Evolutionary conservation across 306 rosid genomes (phyloP).

Genomic region (Leucaena leucocephala): DNA sequence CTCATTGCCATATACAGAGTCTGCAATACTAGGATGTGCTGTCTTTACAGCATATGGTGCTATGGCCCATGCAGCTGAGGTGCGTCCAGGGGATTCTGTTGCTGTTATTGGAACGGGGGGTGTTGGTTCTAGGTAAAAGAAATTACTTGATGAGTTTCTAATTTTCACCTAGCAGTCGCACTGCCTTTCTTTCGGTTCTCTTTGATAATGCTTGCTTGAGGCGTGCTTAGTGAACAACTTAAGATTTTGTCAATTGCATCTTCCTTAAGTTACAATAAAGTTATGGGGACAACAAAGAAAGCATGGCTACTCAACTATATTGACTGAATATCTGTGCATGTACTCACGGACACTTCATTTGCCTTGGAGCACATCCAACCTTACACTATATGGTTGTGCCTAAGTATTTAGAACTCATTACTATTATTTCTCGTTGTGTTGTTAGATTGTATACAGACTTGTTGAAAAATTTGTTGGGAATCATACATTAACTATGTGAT

Average conservation of each 20-base stretch:
- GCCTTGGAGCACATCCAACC: not conserved
- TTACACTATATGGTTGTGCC: not conserved
- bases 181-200: not conserved
- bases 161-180: slow-evolving; percentile 16
- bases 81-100: slow-evolving; percentile 90
- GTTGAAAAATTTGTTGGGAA: slow-evolving; percentile 17
- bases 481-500: not conserved
- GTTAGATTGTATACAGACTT: not conserved
- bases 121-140: slow-evolving; percentile 87
- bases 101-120: slow-evolving; percentile 96
- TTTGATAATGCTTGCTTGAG: slow-evolving; percentile 30
- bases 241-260: slow-evolving; percentile 5
- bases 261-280: slow-evolving; percentile 9
- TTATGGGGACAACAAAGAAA: slow-evolving; percentile 21
- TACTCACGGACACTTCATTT: not conserved
- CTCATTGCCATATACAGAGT: slow-evolving; percentile 79
- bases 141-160: slow-evolving; percentile 8
- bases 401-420: not conserved
- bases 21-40: slow-evolving; percentile 96
- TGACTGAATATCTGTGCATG: not conserved
- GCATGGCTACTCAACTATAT: not conserved
- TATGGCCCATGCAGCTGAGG: slow-evolving; percentile 96
- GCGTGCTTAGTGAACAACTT: slow-evolving; percentile 1
- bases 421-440: not conserved
- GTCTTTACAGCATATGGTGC: slow-evolving; percentile 98